These are phyloP conservation scores for Mercurialis annua DNA, from an alignment of 345 rosid genomes.

Conservation along the genomic window DNA sequence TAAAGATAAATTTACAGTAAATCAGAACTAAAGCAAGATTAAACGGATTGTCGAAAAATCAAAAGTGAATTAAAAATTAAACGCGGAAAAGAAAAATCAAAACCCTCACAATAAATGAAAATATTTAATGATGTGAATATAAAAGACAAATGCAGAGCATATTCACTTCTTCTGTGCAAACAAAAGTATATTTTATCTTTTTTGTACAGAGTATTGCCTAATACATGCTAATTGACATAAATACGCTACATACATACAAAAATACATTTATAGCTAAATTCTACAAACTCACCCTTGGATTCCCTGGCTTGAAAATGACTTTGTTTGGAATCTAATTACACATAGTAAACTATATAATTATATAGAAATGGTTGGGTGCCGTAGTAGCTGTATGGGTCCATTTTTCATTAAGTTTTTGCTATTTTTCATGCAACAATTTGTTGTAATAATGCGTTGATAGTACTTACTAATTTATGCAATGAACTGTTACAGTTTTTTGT, in stretches of 20 bases:
- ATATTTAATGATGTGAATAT: background rate
- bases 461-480: background rate
- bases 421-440: background rate
- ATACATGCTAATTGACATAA: background rate
- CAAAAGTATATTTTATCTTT: background rate
- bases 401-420: background rate
- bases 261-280: slow-evolving; percentile 18
- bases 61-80: too few relatives aligned
- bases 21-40: too few relatives aligned
- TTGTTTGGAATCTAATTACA: background rate
- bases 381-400: background rate
- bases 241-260: background rate
- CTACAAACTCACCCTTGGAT: slow-evolving; percentile 18
- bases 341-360: background rate
- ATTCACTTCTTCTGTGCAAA: background rate
- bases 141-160: background rate
- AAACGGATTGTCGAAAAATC: too few relatives aligned
- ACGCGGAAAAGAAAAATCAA: too few relatives aligned
- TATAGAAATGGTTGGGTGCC: background rate
- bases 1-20: too few relatives aligned
- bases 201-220: background rate
- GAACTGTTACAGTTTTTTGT: background rate
- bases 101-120: too few relatives aligned
- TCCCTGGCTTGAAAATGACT: slow-evolving; percentile 26
- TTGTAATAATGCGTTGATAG: background rate